Evolutionary conservation across 2,329 filamentous ascomycete species (phyloP).

Genomic region (Aspergillus carbonarius): DNA sequence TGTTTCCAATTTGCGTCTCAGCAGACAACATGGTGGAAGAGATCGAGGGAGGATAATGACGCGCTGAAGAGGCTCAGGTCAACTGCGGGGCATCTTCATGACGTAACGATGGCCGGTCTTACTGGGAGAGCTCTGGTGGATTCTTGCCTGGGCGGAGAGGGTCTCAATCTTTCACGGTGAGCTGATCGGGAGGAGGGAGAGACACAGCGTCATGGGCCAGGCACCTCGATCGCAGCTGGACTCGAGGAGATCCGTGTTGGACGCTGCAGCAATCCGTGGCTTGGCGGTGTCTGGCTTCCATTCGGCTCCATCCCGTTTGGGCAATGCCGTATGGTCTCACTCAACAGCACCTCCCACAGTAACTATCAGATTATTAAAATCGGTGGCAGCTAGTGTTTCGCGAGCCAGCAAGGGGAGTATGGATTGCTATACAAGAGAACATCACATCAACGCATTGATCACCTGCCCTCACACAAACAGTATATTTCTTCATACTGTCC

Average conservation of each 20-base stretch:
- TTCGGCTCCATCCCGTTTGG: not conserved
- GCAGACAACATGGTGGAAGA: conserved; percentile 8
- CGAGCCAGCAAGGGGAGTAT: not conserved
- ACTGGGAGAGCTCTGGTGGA: not conserved
- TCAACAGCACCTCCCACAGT: no score
- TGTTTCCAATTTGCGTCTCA: conserved; percentile 16
- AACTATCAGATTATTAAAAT: no score
- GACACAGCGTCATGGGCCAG: not conserved
- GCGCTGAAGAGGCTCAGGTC: conserved; percentile 3
- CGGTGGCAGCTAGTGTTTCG: no score
- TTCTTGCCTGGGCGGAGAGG: not conserved
- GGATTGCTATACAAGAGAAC: not conserved
- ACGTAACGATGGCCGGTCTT: conserved; percentile 16
- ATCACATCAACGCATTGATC: not conserved
- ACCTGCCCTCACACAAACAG: not conserved
- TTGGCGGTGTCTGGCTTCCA: not conserved
- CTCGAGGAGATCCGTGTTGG: not conserved
- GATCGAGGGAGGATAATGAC: conserved; percentile 2
- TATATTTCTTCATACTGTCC: not conserved
- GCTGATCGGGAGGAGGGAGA: not conserved
- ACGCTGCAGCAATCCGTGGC: not conserved
- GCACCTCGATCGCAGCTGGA: not conserved
- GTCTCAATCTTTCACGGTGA: not conserved
- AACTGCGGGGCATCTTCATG: conserved; percentile 15
- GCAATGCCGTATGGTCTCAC: not conserved